A percentile compares a stretch with the other conserved stretches of the same genome.
phyloP scores from a whole-genome alignment of 345 rosid genomes.

The Lepidium didymum region DNA sequence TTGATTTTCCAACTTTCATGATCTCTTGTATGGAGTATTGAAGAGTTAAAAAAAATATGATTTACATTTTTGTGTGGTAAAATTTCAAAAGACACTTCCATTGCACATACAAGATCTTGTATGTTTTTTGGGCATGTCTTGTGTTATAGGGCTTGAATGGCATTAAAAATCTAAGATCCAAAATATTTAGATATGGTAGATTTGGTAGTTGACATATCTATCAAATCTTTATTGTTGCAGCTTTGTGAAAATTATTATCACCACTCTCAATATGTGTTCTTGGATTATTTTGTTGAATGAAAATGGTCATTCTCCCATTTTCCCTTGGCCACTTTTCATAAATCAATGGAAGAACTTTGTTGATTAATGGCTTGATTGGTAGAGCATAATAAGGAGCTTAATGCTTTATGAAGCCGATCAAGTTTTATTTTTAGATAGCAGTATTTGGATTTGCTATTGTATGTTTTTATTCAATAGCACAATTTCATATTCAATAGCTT shows the following conservation, averaged over 20 bases:
- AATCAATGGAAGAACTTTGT: not conserved
- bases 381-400: too few relatives aligned
- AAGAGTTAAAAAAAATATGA: not conserved
- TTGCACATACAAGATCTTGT: not conserved
- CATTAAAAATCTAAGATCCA: not conserved
- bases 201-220: not conserved
- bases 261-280: not conserved
- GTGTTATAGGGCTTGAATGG: too few relatives aligned
- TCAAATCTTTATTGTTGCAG: not conserved
- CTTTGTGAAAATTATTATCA: not conserved
- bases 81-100: not conserved
- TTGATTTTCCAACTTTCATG: not conserved
- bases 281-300: constrained; percentile 1
- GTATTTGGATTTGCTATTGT: too few relatives aligned
- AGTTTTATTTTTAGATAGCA: too few relatives aligned
- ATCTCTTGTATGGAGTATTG: constrained; percentile 37
- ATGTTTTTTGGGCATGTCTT: too few relatives aligned
- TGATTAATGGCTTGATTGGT: too few relatives aligned
- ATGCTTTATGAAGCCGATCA: too few relatives aligned
- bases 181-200: not conserved
- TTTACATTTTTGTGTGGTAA: not conserved
- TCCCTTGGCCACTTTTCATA: not conserved
- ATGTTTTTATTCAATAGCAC: too few relatives aligned
- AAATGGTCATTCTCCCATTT: not conserved
- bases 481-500: too few relatives aligned